These are phyloP conservation scores for Daldinia loculata DNA, from an alignment of 495 filamentous ascomycete genomes.

Conservation along the genomic window DNA sequence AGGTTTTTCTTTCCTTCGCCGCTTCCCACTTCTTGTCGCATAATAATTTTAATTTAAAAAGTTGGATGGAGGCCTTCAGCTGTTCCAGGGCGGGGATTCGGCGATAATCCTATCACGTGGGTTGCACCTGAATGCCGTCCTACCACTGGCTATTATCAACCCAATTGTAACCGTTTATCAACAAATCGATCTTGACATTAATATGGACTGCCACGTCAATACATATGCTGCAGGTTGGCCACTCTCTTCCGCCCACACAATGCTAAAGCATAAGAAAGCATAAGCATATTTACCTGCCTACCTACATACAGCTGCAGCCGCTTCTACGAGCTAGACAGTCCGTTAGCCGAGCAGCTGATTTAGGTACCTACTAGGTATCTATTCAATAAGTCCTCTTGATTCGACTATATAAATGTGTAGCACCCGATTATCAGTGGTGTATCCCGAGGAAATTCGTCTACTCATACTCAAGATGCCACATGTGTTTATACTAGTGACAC, in stretches of 20 bases:
- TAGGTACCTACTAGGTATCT: background rate
- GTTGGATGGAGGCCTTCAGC: constrained; percentile 33
- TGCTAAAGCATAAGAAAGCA: constrained; percentile 12
- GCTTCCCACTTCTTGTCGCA: constrained; percentile 26
- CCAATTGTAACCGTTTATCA: constrained; percentile 29
- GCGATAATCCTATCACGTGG: constrained; percentile 38
- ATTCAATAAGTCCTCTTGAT: constrained; percentile 16
- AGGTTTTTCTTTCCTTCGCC: constrained; percentile 18
- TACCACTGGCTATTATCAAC: constrained; percentile 23
- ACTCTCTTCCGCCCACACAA: constrained; percentile 27
- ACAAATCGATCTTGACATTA: constrained; percentile 40
- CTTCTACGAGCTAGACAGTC: background rate
- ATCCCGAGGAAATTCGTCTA: constrained; percentile 32
- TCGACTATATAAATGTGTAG: constrained; percentile 24
- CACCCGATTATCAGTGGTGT: constrained; percentile 20
- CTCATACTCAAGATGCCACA: constrained; percentile 22
- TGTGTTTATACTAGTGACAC: constrained; percentile 19
- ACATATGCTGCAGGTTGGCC: constrained; percentile 31
- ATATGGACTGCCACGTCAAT: constrained; percentile 44
- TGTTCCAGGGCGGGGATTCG: constrained; percentile 30
- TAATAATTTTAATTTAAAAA: constrained; percentile 38
- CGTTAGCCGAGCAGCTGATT: constrained; percentile 22
- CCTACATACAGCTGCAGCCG: constrained; percentile 2
- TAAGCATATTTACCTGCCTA: background rate
- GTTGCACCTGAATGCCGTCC: constrained; percentile 7